Base-by-base conservation (phyloP, 805 yeast species). In the Vanderwaltozyma yarrowii region DNA sequence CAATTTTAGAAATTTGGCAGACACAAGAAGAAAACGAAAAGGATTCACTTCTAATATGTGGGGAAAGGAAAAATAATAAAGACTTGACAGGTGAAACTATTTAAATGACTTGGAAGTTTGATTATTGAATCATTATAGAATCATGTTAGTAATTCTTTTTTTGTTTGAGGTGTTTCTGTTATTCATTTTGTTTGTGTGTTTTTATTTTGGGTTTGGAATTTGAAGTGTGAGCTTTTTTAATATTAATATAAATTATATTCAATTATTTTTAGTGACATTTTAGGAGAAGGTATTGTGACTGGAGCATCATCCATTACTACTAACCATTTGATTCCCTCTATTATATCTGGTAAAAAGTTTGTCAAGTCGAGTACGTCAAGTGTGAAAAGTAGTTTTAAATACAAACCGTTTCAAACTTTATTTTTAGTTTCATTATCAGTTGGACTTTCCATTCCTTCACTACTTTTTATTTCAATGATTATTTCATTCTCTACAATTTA, bases 391-490 rank as follows among this genome's bases (percentile, higher is more conserved):
- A 40, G 46, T 23, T 52, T 44, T 21, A 47, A 41, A 27, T 39
- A 42, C 15, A 47, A 43, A 32, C 57, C 57, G 13, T 48, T 45
- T 25, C 39, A 39, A n/a, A 51, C 56, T 9, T 24, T 46, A n/a
- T 44, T 50, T 26, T 35, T 40, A 23, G 17, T 27, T 14, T 30
- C 38, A 2, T 36, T 36, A 17, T 29, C 26, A n/a, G 12, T 30
- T 25, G 38, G 38, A 7, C 14, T 27, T 17, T 30, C 25, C 2
- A 24, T 25, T 2, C 26, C 38, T 3, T 9, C 30, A 17, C n/a
- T 30, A n/a, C n/a, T 36, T 14, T 32, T 32, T 3, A 24, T 30
- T 13, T n/a, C 26, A 10, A 38, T 50, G 34, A 46, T 52, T 45
- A 37, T 53, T 19, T 43, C 58, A 23, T 30, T 51, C 13, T 44